Base-by-base conservation (phyloP, 148 eudicot species). In the Arctostaphylos glauca region DNA sequence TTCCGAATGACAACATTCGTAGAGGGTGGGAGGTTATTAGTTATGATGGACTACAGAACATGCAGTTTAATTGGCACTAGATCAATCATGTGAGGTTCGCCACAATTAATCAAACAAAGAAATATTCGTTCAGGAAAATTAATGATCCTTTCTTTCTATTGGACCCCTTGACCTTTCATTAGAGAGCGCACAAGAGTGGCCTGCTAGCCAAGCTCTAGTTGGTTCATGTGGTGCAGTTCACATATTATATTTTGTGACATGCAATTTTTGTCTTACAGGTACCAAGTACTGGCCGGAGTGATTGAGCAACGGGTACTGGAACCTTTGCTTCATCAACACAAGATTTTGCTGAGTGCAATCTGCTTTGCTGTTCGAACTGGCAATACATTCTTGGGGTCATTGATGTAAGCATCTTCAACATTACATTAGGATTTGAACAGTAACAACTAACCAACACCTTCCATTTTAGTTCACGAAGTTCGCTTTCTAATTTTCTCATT, bases 361-460 rank as follows among this genome's bases (percentile, higher is more conserved):
- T 95, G 98, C 90, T 95, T 95, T 83, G 95, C 87, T 76, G 95
- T 93, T 70, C 88, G 98, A 72, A 95, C 98, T 48, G 98, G 98
- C 50, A 95, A 95, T 85, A 95, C 98, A 15, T 95, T 93, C 85
- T 81, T 95, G 84, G 98, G 98, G 8, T 95, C 98, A 18, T 86
- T 95, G 76, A 89, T 95, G 98, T 94, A 87, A 90, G 90, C 80
- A 15, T 25, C 48, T 59, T 21, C 4, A 48, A 38, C 55, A 19
- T 47, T 46, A n/a, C 46, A 10, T 81, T 77, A 23, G 23, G 43
- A 47, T 23, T 25, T 19, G 62, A 19, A 31, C 1, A 64, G 9
- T 8, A 41, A 21, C 25, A 7, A 64, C 14, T 6, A 21, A 38
- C 41, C 15, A 15, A 46, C 3, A n/a, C 43, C 16, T 77, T 38